These are phyloP conservation scores for Termitomyces sp. DNA, from an alignment of 768 basidiomycete genomes.

Conservation along the genomic window DNA sequence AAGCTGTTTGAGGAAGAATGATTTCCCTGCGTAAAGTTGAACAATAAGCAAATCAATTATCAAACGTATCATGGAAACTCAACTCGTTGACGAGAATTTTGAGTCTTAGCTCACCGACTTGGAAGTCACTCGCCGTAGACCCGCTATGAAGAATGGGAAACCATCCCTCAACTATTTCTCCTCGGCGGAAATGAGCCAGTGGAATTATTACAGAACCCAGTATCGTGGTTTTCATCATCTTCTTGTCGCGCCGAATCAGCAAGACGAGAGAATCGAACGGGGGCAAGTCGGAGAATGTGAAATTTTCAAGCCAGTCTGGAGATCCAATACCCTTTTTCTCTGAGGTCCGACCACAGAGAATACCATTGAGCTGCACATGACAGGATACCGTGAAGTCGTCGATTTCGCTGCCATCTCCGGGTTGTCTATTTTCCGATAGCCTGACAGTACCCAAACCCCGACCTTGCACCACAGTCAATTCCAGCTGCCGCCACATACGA, in stretches of 20 bases:
- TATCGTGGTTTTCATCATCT: slow-evolving; percentile 48
- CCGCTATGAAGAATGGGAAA: slow-evolving; percentile 67
- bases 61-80: slow-evolving; percentile 21
- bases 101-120: slow-evolving; percentile 74
- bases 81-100: slow-evolving; percentile 78
- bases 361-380: slow-evolving; percentile 71
- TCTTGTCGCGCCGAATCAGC: slow-evolving; percentile 69
- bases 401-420: slow-evolving; percentile 35
- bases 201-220: slow-evolving; percentile 66
- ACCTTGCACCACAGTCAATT: slow-evolving; percentile 70
- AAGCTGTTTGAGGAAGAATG: slow-evolving; percentile 67
- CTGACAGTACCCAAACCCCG: slow-evolving; percentile 64
- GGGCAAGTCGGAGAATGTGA: slow-evolving; percentile 72
- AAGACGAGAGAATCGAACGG: slow-evolving; percentile 74
- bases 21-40: slow-evolving; percentile 56
- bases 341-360: slow-evolving; percentile 71
- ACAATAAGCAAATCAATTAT: slow-evolving; percentile 7
- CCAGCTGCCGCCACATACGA: slow-evolving; percentile 85
- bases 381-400: slow-evolving; percentile 77
- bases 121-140: slow-evolving; percentile 47
- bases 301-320: slow-evolving; percentile 83
- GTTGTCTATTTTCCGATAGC: slow-evolving; percentile 30
- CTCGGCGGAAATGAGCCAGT: slow-evolving; percentile 69
- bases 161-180: slow-evolving; percentile 81
- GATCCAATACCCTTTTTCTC: slow-evolving; percentile 63